A percentile compares a stretch with the other conserved stretches of the same genome.
Evolutionary conservation across 306 rosid genomes (phyloP).

Genomic region (Dalbergia cochinchinensis): DNA sequence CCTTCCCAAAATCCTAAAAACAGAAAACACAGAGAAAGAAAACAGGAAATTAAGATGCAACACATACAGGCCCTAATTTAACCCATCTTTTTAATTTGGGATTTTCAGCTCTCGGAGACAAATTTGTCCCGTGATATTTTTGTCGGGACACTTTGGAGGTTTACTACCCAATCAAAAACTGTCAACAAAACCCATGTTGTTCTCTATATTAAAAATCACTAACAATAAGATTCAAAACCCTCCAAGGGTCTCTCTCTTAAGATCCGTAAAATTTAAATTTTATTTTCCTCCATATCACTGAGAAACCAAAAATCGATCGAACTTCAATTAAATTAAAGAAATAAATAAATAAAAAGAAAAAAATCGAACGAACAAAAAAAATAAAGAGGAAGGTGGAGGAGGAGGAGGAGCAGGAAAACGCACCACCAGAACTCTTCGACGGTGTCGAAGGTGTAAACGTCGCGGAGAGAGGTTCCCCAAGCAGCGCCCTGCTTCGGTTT

Average conservation of each 20-base stretch:
- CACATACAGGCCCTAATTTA: too few relatives aligned
- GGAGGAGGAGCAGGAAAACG: background rate
- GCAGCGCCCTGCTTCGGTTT: conserved; percentile 90
- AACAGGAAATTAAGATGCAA: too few relatives aligned
- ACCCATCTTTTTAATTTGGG: too few relatives aligned
- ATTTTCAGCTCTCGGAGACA: too few relatives aligned
- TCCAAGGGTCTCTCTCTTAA: background rate
- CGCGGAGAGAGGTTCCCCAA: conserved; percentile 90
- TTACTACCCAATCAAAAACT: too few relatives aligned
- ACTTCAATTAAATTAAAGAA: background rate
- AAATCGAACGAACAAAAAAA: background rate
- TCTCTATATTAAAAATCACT: background rate
- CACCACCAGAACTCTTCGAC: conserved; percentile 97
- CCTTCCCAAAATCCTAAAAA: too few relatives aligned
- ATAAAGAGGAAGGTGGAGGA: too few relatives aligned
- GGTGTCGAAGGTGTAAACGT: conserved; percentile 82
- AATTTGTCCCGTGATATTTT: too few relatives aligned
- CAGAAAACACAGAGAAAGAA: too few relatives aligned
- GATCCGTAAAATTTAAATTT: conserved; percentile 21
- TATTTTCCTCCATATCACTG: background rate
- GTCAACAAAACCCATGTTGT: background rate
- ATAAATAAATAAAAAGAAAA: background rate
- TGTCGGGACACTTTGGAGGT: too few relatives aligned
- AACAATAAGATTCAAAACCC: conserved; percentile 7
- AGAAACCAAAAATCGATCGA: conserved; percentile 7